Evolutionary conservation across 331 rosid genomes (phyloP).

Genomic region (Acacia pycnantha): DNA sequence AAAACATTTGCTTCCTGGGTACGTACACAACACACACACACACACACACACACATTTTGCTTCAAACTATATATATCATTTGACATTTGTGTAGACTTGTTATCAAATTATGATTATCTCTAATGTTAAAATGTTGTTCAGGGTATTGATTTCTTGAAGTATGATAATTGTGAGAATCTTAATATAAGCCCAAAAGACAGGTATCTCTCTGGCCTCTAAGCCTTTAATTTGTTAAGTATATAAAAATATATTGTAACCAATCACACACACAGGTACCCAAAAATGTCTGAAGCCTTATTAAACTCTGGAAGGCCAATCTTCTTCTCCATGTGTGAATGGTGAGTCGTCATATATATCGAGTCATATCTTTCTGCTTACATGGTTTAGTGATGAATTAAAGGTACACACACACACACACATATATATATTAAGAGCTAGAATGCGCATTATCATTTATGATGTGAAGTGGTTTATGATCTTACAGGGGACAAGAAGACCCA

Average conservation of each 20-base stretch:
- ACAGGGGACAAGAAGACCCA: constrained; percentile 75
- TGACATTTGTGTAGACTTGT: not conserved
- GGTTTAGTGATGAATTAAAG: not conserved
- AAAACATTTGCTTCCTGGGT: constrained; percentile 85
- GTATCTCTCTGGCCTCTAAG: constrained; percentile 5
- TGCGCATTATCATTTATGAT: not conserved
- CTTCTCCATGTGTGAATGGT: constrained; percentile 87
- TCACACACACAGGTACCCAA: constrained; percentile 51
- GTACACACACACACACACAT: too few species aligned
- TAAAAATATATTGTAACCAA: not conserved
- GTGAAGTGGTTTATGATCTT: constrained; percentile 9
- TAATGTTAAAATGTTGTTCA: constrained; percentile 17
- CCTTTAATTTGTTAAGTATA: too few species aligned
- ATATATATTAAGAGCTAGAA: not conserved
- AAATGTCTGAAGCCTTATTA: constrained; percentile 65
- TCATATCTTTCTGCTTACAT: not conserved
- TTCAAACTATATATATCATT: not conserved
- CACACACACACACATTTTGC: not conserved
- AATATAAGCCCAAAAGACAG: constrained; percentile 53
- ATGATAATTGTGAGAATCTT: constrained; percentile 62
- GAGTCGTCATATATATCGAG: constrained; percentile 8
- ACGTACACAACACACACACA: not conserved
- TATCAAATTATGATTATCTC: constrained; percentile 3
- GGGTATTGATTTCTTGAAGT: constrained; percentile 79
- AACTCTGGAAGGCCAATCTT: constrained; percentile 63